These are phyloP conservation scores for Paecilomyces niveus DNA, from an alignment of 2,329 filamentous ascomycete species.

Conservation along the genomic window DNA sequence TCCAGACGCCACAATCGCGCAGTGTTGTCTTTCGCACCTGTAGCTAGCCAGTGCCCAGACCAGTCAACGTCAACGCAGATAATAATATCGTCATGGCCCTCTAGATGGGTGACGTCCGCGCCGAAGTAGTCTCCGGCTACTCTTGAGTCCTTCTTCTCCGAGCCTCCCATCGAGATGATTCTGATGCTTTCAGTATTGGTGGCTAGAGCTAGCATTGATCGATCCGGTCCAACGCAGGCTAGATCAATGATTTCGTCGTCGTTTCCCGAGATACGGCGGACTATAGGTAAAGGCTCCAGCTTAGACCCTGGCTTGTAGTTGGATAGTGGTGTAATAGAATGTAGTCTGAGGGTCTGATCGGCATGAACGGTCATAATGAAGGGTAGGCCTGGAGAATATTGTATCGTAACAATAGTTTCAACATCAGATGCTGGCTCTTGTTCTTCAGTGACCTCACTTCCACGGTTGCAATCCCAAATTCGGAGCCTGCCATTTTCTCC, in stretches of 20 bases:
- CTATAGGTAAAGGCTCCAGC: constrained; percentile 53
- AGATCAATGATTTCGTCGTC: constrained; percentile 98
- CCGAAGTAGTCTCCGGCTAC: constrained; percentile 63
- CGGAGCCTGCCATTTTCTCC: constrained; percentile 77
- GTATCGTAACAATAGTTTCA: constrained; percentile 63
- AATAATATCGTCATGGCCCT: constrained; percentile 91
- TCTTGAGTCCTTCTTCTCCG: constrained; percentile 23
- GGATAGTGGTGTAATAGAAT: constrained; percentile 44
- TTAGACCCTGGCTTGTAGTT: constrained; percentile 32
- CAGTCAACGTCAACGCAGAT: constrained; percentile 92
- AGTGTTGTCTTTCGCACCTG: constrained; percentile 93
- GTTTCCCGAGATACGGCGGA: constrained; percentile 83
- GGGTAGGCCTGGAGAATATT: constrained; percentile 58
- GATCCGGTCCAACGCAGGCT: constrained; percentile 73
- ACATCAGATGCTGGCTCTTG: constrained; percentile 56
- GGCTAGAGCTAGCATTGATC: constrained; percentile 76
- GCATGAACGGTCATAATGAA: constrained; percentile 77
- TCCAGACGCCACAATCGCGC: constrained; percentile 87
- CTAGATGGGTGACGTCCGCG: constrained; percentile 76
- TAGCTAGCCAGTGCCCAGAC: constrained; percentile 95
- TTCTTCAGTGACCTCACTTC: constrained; percentile 70
- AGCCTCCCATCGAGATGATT: constrained; percentile 62
- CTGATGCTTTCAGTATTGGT: constrained; percentile 93
- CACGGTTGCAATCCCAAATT: constrained; percentile 72
- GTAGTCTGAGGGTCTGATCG: constrained; percentile 79